Conservation (phyloP, 345 rosid genomes). For the Lepidium aucheri region DNA sequence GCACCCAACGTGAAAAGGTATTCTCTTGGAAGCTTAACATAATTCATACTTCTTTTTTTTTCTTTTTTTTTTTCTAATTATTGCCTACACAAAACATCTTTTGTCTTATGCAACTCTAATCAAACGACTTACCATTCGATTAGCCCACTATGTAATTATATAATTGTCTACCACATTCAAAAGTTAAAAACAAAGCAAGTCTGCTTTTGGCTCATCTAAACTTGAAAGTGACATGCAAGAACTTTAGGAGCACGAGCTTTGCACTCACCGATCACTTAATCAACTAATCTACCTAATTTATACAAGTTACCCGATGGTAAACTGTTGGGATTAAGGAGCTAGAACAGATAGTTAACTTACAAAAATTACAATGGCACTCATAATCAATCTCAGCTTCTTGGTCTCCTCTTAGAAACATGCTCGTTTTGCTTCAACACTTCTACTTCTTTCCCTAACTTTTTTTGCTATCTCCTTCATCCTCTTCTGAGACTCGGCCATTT, state of each 20-base stretch:
- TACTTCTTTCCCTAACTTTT: slow-evolving; percentile 9
- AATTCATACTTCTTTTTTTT: no score
- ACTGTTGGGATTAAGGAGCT: no score
- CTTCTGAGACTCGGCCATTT: slow-evolving; percentile 22
- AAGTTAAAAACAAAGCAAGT: neutral
- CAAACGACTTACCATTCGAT: slow-evolving; percentile 21
- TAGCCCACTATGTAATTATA: slow-evolving; percentile 18
- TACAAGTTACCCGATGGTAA: neutral
- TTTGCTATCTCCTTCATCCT: slow-evolving; percentile 22
- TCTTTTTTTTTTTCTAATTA: slow-evolving; percentile 19
- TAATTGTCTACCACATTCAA: neutral
- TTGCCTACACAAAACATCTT: slow-evolving; percentile 13
- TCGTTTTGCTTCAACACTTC: slow-evolving; percentile 13
- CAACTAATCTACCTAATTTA: neutral
- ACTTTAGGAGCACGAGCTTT: slow-evolving; percentile 16
- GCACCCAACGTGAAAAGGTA: slow-evolving; percentile 30
- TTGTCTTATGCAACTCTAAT: slow-evolving; percentile 15
- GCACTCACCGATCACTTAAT: neutral
- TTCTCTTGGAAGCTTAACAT: slow-evolving; percentile 16
- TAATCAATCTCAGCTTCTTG: neutral
- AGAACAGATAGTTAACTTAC: slow-evolving; percentile 2
- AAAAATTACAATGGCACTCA: neutral
- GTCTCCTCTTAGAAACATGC: slow-evolving; percentile 1
- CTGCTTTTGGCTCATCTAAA: slow-evolving; percentile 13
- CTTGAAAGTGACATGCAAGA: neutral